phyloP scores from a whole-genome alignment of 1,139 yeast genomes.

The Suhomyces panamericanus region DNA sequence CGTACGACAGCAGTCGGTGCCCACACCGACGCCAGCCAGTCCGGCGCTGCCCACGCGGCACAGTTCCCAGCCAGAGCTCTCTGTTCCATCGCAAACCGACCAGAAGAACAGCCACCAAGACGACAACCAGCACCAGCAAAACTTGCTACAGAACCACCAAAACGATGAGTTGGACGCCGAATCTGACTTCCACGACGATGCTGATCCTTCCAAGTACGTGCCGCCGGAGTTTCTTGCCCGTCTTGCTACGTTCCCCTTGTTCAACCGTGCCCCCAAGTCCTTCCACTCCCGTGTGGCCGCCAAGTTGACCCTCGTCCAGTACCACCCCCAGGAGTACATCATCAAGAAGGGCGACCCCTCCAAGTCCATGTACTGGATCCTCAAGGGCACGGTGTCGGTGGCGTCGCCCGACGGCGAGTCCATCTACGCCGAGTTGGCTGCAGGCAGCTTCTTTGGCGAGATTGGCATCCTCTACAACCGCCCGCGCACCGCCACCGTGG shows the following conservation, averaged over 20 bases:
- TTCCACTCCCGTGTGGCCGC: constrained; percentile 62
- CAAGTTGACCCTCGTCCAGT: constrained; percentile 57
- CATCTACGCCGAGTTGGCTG: constrained; percentile 63
- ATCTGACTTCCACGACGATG: constrained; percentile 8
- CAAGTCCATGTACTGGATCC: constrained; percentile 78
- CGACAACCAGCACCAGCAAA: no score
- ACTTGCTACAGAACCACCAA: constrained; percentile 1
- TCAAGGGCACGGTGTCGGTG: constrained; percentile 71
- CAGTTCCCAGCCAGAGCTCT: background rate
- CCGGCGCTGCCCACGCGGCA: background rate
- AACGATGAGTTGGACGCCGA: constrained; percentile 10
- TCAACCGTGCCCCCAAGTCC: constrained; percentile 63
- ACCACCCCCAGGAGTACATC: constrained; percentile 66
- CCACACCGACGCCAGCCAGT: background rate
- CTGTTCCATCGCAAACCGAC: background rate
- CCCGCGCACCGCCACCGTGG: constrained; percentile 77
- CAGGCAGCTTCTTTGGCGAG: constrained; percentile 77
- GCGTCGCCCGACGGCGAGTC: constrained; percentile 77
- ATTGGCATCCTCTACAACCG: constrained; percentile 73
- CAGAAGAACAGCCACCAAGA: background rate
- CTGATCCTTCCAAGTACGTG: constrained; percentile 19
- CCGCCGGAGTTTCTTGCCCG: constrained; percentile 56
- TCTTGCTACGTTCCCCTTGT: constrained; percentile 59
- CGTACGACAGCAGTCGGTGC: constrained; percentile 2
- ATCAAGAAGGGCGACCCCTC: constrained; percentile 73